Evolutionary conservation across 2,329 filamentous ascomycete genomes (phyloP), one percentile per base, ranked within the genome.

Genomic region (Phyllosticta paracitricarpa): DNA sequence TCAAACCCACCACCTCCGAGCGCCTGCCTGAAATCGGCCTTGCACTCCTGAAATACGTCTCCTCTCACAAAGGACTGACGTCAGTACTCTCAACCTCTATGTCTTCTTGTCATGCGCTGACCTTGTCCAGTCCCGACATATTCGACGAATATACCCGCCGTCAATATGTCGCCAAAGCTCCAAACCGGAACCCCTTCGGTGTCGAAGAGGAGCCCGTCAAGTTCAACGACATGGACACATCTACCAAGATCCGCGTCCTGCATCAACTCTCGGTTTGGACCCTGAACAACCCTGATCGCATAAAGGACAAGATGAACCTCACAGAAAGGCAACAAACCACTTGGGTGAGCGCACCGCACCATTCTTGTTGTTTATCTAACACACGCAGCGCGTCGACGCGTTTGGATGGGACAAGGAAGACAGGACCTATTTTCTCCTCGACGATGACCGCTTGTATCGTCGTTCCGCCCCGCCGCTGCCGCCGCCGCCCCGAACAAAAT

Each of bases 131-230:
- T 1, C 84, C 81, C 58, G 91, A 95, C 3, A 87, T 94, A 56
- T 96, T 97, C 68, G 91, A 97, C 71, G 91, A 97, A 70, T 96
- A 97, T 72, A 88, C 91, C 35, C 86, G 91, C 67, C 88, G 91
- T 63, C 92, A 97, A 74, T 99, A 91, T 72, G 76, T 88, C 59
- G 82, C 86, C n/a, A 96, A 91, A 76, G 86, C 88, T 2, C 88
- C 91, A 2, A 73, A 83, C 10, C 82, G 82, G 60, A 97, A 97
- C 69, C 93, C 93, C 0, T 97, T 96, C 69, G 93, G 93, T 55
- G 81, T 84, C 25, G 88, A 86, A 2, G 90, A 94, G 67, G 76
- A 80, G 4, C 86, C 90, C 0, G 80, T 79, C 35, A 88, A 82
- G 59, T 99, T 99, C 71, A 78, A 84, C 65, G 85, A 91, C 54